These are phyloP conservation scores for Mortierella sp. DNA, from an alignment of 371 early-diverging fungal genomes.

Conservation along the genomic window DNA sequence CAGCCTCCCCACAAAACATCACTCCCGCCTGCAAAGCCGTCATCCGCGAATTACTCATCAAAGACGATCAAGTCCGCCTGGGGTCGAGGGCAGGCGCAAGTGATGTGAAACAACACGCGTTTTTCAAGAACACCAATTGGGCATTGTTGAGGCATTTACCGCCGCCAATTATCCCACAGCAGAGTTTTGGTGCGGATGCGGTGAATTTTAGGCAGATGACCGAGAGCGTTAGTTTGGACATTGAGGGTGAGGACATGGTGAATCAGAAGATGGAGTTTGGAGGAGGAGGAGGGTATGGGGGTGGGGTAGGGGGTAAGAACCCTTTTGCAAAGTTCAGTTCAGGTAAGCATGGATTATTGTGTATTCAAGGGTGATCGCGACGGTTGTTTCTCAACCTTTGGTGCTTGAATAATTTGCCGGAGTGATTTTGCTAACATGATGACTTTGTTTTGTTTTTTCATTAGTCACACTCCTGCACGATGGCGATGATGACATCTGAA, in stretches of 20 bases:
- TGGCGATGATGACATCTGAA: slow-evolving; percentile 68
- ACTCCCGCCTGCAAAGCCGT: slow-evolving; percentile 74
- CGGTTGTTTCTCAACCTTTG: background rate
- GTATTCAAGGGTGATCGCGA: background rate
- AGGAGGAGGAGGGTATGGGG: background rate
- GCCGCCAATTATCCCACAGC: slow-evolving; percentile 94
- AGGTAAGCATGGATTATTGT: slow-evolving; percentile 60
- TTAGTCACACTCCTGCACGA: slow-evolving; percentile 77
- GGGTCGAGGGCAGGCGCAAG: slow-evolving; percentile 93
- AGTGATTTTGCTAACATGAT: background rate
- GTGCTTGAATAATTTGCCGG: background rate
- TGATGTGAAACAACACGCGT: slow-evolving; percentile 94
- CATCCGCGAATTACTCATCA: slow-evolving; percentile 87
- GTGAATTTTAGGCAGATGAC: slow-evolving; percentile 78
- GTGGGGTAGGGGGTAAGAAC: slow-evolving; percentile 56
- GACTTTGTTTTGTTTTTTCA: slow-evolving; percentile 11
- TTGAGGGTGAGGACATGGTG: slow-evolving; percentile 63
- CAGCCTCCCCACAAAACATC: slow-evolving; percentile 59
- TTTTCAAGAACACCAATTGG: slow-evolving; percentile 95
- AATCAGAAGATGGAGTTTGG: slow-evolving; percentile 30
- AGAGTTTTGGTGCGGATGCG: slow-evolving; percentile 74
- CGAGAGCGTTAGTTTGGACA: slow-evolving; percentile 75
- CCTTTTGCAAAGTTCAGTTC: slow-evolving; percentile 81
- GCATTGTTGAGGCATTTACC: slow-evolving; percentile 87
- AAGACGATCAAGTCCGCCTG: slow-evolving; percentile 88